phyloP scores from a whole-genome alignment of 2,329 filamentous ascomycete genomes.

The Onygenales sp. region DNA sequence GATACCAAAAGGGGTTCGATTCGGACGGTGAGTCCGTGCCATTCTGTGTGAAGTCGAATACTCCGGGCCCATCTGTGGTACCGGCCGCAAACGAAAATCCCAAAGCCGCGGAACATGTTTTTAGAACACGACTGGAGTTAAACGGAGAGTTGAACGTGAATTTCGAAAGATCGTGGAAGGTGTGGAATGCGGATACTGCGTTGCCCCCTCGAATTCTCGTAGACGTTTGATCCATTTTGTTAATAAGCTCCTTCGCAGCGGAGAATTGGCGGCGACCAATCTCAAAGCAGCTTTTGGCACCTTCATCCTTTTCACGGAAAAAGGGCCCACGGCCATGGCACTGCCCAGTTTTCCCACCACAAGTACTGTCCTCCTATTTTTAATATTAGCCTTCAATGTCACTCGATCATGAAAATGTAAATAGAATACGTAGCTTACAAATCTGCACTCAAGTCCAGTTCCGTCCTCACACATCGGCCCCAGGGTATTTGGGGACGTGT shows the following conservation, averaged over 20 bases:
- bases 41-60: slow-evolving; percentile 89
- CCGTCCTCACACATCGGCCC: slow-evolving; percentile 88
- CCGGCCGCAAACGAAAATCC: slow-evolving; percentile 91
- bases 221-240: slow-evolving; percentile 38
- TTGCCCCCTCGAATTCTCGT: slow-evolving; percentile 45
- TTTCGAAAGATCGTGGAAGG: slow-evolving; percentile 70
- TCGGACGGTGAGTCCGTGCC: slow-evolving; percentile 59
- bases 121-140: slow-evolving; percentile 50
- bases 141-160: slow-evolving; percentile 61
- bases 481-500: slow-evolving; percentile 79
- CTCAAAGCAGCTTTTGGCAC: slow-evolving; percentile 41
- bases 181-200: slow-evolving; percentile 72
- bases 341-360: slow-evolving; percentile 38
- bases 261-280: slow-evolving; percentile 38
- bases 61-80: slow-evolving; percentile 82
- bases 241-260: slow-evolving; percentile 44
- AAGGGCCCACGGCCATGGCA: slow-evolving; percentile 40
- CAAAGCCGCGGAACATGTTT: slow-evolving; percentile 76
- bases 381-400: neutral
- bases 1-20: slow-evolving; percentile 68
- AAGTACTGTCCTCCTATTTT: slow-evolving; percentile 66
- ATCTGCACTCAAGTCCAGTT: slow-evolving; percentile 44
- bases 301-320: slow-evolving; percentile 35
- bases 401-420: neutral
- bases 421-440: slow-evolving; percentile 12